phyloP scores from a whole-genome alignment of 176 grass and related monocot genomes.

The Avena insularis region DNA sequence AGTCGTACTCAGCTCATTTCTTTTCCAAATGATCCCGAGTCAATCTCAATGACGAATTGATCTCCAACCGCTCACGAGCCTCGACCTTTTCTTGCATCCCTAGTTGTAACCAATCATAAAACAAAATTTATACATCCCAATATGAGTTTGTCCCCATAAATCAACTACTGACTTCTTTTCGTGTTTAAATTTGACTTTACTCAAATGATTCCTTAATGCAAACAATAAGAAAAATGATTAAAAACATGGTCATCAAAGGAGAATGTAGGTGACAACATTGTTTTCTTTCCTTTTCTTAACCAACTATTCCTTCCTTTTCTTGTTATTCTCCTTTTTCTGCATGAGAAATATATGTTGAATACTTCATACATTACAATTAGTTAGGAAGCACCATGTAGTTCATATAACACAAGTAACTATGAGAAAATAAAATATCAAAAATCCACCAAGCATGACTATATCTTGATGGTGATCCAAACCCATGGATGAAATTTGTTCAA shows the following conservation, averaged over 20 bases:
- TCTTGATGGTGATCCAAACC: slow-evolving; percentile 30
- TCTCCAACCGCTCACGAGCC: no score
- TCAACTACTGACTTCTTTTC: not conserved
- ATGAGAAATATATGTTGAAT: not conserved
- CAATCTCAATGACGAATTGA: no score
- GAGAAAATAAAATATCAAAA: slow-evolving; percentile 1
- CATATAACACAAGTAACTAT: not conserved
- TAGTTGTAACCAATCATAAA: not conserved
- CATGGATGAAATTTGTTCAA: not conserved
- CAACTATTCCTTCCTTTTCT: slow-evolving; percentile 73
- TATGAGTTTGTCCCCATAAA: not conserved
- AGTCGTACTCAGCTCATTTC: no score
- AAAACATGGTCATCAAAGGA: not conserved
- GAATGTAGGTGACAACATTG: slow-evolving; percentile 43
- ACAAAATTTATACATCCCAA: not conserved
- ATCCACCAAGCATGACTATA: not conserved
- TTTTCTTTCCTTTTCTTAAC: slow-evolving; percentile 74
- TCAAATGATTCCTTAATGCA: not conserved
- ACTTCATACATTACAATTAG: slow-evolving; percentile 14
- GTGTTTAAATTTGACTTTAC: not conserved
- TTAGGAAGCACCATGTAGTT: slow-evolving; percentile 8
- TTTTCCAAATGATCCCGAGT: no score
- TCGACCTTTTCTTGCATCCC: not conserved
- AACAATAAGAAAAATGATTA: not conserved
- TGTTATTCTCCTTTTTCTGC: slow-evolving; percentile 69